Evolutionary conservation across 1,284 basidiomycete genomes (phyloP).

Genomic region (Ceratobasidium sp.): DNA sequence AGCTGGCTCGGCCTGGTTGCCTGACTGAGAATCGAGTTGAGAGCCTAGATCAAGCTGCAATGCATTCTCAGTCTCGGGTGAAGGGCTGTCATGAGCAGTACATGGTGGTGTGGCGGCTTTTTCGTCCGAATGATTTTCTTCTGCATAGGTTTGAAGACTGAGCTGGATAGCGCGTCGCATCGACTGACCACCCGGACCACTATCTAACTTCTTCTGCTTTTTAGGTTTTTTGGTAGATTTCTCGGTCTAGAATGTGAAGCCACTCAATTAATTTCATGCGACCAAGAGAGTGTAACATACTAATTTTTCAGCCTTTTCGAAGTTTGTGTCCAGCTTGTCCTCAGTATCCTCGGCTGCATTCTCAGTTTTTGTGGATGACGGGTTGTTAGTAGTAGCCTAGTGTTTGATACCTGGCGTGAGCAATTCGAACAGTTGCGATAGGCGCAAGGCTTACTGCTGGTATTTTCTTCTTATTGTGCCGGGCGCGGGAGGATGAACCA

Average conservation of each 20-base stretch:
- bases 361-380: too few species aligned
- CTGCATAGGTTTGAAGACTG: background rate
- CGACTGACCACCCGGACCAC: background rate
- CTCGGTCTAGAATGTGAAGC: background rate
- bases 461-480: slow-evolving; percentile 1
- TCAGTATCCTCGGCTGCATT: too few species aligned
- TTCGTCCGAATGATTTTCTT: background rate
- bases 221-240: background rate
- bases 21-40: background rate
- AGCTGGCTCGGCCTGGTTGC: background rate
- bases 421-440: too few species aligned
- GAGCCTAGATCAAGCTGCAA: slow-evolving; percentile 1
- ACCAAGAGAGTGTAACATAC: background rate
- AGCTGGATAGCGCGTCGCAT: background rate
- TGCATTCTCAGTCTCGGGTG: background rate
- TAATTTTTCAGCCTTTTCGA: background rate
- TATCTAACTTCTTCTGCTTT: background rate
- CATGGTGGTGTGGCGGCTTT: background rate
- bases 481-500: background rate
- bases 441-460: background rate
- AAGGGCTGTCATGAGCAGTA: too few species aligned
- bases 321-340: background rate
- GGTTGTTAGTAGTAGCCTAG: background rate
- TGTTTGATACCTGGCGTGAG: background rate
- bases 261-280: too few species aligned